Evolutionary conservation across 1,284 basidiomycete genomes (phyloP).

Genomic region (Mycosarcoma maydis): DNA sequence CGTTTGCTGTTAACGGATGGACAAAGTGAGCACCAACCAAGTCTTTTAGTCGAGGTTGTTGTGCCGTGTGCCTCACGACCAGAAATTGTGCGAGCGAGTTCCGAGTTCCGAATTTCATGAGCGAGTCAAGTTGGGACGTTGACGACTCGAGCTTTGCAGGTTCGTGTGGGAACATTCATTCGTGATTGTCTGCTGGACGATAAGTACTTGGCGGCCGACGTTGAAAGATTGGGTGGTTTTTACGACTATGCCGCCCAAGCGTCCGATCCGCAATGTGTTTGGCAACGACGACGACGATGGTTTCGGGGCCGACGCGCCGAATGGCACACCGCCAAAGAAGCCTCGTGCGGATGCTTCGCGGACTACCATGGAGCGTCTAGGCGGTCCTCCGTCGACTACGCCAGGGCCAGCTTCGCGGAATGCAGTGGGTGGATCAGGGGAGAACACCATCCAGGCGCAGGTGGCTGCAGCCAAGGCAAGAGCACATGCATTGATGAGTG

Average conservation of each 20-base stretch:
- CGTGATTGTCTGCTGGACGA: too few relatives aligned
- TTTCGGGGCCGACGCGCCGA: neutral
- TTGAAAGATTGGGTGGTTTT: too few relatives aligned
- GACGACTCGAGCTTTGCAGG: too few relatives aligned
- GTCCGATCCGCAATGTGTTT: constrained; percentile 44
- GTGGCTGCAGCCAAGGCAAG: constrained; percentile 51
- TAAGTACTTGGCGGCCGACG: too few relatives aligned
- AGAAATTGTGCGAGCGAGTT: neutral
- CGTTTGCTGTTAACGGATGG: too few relatives aligned
- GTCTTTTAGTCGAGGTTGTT: too few relatives aligned
- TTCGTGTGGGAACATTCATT: too few relatives aligned
- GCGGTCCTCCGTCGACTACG: constrained; percentile 6
- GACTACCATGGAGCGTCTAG: constrained; percentile 7
- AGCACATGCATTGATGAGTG: constrained; percentile 40
- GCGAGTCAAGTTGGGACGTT: neutral
- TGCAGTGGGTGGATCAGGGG: neutral
- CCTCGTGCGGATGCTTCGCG: constrained; percentile 10
- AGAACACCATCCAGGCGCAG: constrained; percentile 46
- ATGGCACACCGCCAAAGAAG: constrained; percentile 38
- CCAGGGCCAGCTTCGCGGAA: constrained; percentile 3
- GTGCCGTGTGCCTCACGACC: too few relatives aligned
- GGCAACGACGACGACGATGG: constrained; percentile 40
- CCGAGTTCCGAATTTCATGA: neutral
- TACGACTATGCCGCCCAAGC: constrained; percentile 49
- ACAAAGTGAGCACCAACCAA: neutral